phyloP scores from a whole-genome alignment of 2,329 filamentous ascomycete species.

The Cladophialophora carrionii region DNA sequence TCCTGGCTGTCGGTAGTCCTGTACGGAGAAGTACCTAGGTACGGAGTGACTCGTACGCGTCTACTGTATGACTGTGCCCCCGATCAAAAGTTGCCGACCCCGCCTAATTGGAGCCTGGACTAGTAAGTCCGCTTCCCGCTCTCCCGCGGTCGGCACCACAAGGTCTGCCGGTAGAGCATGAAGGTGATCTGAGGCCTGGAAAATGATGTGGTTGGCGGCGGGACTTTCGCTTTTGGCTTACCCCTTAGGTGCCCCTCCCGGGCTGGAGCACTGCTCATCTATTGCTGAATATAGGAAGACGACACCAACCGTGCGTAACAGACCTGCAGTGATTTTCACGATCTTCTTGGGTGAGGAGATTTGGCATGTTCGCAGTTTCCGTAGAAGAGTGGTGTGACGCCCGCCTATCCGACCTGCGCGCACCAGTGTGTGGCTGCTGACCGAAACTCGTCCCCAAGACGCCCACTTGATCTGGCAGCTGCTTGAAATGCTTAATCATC shows the following conservation, averaged over 20 bases:
- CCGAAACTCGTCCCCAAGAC: slow-evolving; percentile 11
- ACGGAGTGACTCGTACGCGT: no score
- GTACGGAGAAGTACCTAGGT: neutral
- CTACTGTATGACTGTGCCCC: neutral
- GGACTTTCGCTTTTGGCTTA: neutral
- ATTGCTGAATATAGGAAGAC: neutral
- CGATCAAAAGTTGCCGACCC: neutral
- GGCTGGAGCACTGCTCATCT: neutral
- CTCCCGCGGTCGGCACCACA: neutral
- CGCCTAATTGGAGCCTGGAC: neutral
- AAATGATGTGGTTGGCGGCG: neutral
- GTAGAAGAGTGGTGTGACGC: neutral
- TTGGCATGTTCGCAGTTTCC: neutral
- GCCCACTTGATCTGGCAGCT: slow-evolving; percentile 11
- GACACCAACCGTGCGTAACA: neutral
- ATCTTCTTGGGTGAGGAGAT: neutral
- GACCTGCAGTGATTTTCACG: neutral
- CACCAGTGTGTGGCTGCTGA: neutral
- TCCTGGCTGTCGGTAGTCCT: neutral
- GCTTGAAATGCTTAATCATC: slow-evolving; percentile 23
- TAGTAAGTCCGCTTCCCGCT: neutral
- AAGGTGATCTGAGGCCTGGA: neutral
- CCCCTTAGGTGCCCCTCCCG: neutral
- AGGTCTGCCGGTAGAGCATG: neutral
- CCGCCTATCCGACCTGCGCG: neutral